Percentiles rank a stretch among this genome's conserved stretches.
Conservation (phyloP, 164 flowering plant species). For the Piper betle region DNA sequence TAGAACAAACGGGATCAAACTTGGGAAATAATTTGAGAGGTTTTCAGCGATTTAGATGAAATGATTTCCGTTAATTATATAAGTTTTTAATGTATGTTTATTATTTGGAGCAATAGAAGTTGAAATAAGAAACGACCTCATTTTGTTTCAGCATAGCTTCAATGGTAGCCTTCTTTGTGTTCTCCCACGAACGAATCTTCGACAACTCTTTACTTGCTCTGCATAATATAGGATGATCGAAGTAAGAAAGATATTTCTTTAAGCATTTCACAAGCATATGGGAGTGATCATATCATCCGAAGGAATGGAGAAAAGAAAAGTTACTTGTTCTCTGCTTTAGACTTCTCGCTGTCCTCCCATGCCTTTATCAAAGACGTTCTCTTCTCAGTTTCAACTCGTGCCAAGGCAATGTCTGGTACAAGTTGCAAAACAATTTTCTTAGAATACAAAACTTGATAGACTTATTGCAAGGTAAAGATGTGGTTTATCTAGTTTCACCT, state of each 20-base stretch:
- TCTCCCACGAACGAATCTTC: constrained; percentile 56
- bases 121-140: constrained; percentile 37
- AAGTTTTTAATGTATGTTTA: not conserved
- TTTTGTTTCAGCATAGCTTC: constrained; percentile 52
- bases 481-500: constrained; percentile 24
- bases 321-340: constrained; percentile 80
- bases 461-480: not conserved
- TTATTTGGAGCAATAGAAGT: not conserved
- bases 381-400: constrained; percentile 61
- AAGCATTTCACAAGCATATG: not conserved
- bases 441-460: not conserved
- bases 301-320: not conserved
- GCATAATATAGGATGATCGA: constrained; percentile 2
- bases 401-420: constrained; percentile 55
- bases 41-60: no score
- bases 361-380: constrained; percentile 66
- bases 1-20: no score
- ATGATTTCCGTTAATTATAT: no score
- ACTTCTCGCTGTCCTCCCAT: constrained; percentile 88
- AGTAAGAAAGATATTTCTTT: not conserved
- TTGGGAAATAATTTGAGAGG: no score
- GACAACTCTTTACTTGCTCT: constrained; percentile 64
- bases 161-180: constrained; percentile 46
- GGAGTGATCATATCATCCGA: not conserved
- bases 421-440: not conserved